Base-by-base conservation (phyloP, 306 rosid species). In the Lathyrus oleraceus region DNA sequence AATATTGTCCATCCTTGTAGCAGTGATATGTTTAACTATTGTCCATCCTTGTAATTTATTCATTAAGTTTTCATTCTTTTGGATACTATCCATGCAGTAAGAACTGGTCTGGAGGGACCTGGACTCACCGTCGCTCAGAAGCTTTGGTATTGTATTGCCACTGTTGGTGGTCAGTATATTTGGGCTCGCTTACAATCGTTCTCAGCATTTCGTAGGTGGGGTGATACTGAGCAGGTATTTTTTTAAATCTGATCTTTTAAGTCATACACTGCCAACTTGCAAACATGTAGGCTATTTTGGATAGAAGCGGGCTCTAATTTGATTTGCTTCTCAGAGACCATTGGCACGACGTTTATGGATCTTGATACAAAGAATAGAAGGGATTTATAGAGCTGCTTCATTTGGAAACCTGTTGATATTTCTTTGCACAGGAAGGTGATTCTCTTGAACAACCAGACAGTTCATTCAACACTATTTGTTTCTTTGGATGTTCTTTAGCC, bases 131-230 rank as follows among this genome's bases (percentile, higher is more conserved):
- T 85, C 68, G 92, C 88, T 54, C 96, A 95, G 69, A 95, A 91
- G 84, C 54, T 89, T 79, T 95, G 96, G 97, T 95, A 95, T 67
- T 95, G 97, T 78, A 13, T 91, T 78, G 95, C 96, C 19, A 82
- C 91, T 48, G 99, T 95, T 54, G 99, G 99, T 67, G 99, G 99
- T 67, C 97, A 89, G 38, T 95, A 95, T 81, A 67, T 95, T 39
- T 95, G 99, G 99, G 87, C 96, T 65, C 95, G 97, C 48, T 65
- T 95, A 61, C 97, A 91, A 59, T 86, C 99, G 6, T 95, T 95
- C 78, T 95, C 99, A 81, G 99, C 99, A 61, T 95, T 95, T 74
- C 99, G 99, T 45, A 81, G 96, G 81, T 95, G 99, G 97, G 97
- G 97, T 30, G 96, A 95, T 79, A 89, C 99, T 73, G 97, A 89